Evolutionary conservation across 2,329 filamentous ascomycete species (phyloP).

Genomic region (Ophiocordyceps sinensis): DNA sequence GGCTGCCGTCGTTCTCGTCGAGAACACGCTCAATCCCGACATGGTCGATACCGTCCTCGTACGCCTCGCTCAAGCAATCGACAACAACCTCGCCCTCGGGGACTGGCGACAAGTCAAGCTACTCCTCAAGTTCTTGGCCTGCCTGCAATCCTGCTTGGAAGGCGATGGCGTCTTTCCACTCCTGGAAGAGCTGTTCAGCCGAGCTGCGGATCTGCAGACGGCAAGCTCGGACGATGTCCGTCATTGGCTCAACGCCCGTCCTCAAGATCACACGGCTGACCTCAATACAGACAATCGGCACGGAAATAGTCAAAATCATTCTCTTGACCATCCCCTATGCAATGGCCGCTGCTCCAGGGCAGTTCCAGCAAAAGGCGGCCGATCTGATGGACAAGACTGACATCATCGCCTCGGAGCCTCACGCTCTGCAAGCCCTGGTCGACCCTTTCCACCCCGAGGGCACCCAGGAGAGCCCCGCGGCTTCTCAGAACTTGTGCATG

Average conservation of each 20-base stretch:
- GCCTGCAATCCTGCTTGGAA: slow-evolving; percentile 64
- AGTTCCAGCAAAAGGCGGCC: slow-evolving; percentile 58
- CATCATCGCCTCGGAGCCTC: slow-evolving; percentile 79
- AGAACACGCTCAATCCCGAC: slow-evolving; percentile 65
- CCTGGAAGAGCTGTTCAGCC: slow-evolving; percentile 77
- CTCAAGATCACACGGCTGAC: not conserved
- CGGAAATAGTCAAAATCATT: slow-evolving; percentile 94
- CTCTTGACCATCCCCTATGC: slow-evolving; percentile 87
- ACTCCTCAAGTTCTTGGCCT: slow-evolving; percentile 76
- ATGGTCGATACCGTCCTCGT: slow-evolving; percentile 57
- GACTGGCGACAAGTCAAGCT: slow-evolving; percentile 89
- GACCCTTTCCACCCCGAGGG: slow-evolving; percentile 64
- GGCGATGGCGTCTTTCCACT: slow-evolving; percentile 76
- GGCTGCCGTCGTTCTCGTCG: slow-evolving; percentile 65
- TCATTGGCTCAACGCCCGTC: slow-evolving; percentile 5
- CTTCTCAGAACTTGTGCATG: slow-evolving; percentile 56
- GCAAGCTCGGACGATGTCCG: slow-evolving; percentile 83
- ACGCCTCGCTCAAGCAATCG: slow-evolving; percentile 44
- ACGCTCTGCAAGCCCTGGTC: slow-evolving; percentile 71
- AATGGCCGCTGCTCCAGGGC: slow-evolving; percentile 57
- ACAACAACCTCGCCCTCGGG: slow-evolving; percentile 55
- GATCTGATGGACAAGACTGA: slow-evolving; percentile 86
- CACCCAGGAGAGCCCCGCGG: slow-evolving; percentile 47
- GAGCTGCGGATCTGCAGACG: slow-evolving; percentile 87
- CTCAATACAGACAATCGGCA: slow-evolving; percentile 42